Base-by-base conservation (phyloP, 345 rosid species). In the Camelina laxa region DNA sequence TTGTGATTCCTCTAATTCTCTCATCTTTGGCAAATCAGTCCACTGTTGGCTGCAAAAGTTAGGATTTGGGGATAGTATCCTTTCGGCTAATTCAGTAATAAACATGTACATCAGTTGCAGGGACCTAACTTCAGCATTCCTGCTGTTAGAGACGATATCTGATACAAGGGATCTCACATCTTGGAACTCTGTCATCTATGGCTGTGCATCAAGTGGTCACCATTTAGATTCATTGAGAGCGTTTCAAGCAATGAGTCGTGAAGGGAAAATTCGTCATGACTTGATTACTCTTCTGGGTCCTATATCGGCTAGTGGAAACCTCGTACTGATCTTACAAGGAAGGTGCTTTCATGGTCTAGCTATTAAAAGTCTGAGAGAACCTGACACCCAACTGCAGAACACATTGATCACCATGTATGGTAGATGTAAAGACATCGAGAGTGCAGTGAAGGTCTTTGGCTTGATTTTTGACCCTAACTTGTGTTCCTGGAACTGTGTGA, bases 401-500 rank as follows among this genome's bases (percentile, higher is more conserved):
- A 82, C 86, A 2, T 75, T 87, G 70, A 81, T 85, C 56, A 76
- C 87, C 33, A 87, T 87, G 95, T 87, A 87, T 64, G 84, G 89
- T 56, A 86, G 90, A 84, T 86, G 79, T 50, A 63, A 71, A 58
- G 83, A 89, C 67, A 72, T 69, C 2, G 81, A 75, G 48, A 81
- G 86, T 72, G 88, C 92, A 45, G 70, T 67, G 55, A 62, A 54
- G 30, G 87, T 84, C 60, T 85, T 85, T 78, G 17, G 33, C 63
- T 74, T 73, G 33, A 75, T 78, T 41, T 55, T 73, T 24, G 73
- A 79, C 50, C 79, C 65, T 65, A 89, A 89, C 80, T 75, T 86
- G 73, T 87, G 90, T 80, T 81, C 95, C 4, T 87, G 90, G 87
- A 87, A 87, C 79, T 86, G 90, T 77, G 74, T 85, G 81, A 87